Conservation (phyloP, 495 filamentous ascomycete species). For the Pseudoneurospora amorphoporcata region DNA sequence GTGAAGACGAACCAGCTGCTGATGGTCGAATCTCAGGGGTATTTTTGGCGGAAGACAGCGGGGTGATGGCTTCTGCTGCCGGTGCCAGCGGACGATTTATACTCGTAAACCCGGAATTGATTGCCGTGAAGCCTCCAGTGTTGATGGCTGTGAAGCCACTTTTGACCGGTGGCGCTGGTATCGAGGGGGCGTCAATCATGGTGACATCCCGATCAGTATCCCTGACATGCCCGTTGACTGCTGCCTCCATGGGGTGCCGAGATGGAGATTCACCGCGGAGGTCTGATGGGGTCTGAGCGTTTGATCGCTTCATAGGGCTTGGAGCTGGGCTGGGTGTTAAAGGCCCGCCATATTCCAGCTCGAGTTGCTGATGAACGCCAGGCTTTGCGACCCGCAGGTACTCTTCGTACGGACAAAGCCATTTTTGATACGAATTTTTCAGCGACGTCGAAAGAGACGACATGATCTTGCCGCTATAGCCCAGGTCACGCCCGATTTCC, state of each 20-base stretch:
- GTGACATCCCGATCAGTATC: constrained; percentile 41
- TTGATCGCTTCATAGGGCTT: constrained; percentile 73
- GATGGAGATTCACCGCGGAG: constrained; percentile 59
- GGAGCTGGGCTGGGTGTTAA: constrained; percentile 84
- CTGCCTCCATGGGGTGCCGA: constrained; percentile 56
- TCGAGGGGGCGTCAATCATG: constrained; percentile 41
- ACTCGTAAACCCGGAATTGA: constrained; percentile 64
- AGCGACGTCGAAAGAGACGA: constrained; percentile 97
- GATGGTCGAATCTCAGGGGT: constrained; percentile 50
- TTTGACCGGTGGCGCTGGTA: constrained; percentile 29
- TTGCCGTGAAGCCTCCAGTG: constrained; percentile 35
- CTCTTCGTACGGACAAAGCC: constrained; percentile 93
- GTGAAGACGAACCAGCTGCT: constrained; percentile 37
- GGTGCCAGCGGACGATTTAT: constrained; percentile 46
- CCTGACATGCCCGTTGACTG: constrained; percentile 43
- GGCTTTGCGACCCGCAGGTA: constrained; percentile 89
- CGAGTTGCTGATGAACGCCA: constrained; percentile 90
- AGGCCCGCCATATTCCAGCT: constrained; percentile 86
- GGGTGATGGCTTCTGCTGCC: constrained; percentile 32
- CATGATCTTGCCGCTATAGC: constrained; percentile 99
- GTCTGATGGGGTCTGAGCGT: constrained; percentile 57
- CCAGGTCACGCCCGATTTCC: constrained; percentile 91
- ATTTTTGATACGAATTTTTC: constrained; percentile 96
- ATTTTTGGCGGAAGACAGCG: constrained; percentile 43
- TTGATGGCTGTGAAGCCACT: constrained; percentile 72